phyloP scores from a whole-genome alignment of 352 stramenopile genomes.

The Elongisporangium senticosum region DNA sequence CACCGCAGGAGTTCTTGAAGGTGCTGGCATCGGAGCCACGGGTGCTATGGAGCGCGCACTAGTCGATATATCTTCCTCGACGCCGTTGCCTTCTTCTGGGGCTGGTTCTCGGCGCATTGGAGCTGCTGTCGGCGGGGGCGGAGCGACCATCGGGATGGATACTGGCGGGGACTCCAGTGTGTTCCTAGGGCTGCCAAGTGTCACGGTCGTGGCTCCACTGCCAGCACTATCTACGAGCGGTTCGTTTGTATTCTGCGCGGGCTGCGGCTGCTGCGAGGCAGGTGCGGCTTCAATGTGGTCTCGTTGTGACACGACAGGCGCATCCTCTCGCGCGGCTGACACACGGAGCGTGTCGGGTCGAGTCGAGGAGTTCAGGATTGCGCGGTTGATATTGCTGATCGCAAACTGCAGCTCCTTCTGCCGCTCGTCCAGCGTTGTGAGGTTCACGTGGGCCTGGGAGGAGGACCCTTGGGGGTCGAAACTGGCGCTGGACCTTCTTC shows the following conservation, averaged over 20 bases:
- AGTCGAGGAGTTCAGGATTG: constrained; percentile 65
- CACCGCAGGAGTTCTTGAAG: constrained; percentile 7
- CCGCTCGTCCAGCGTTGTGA: constrained; percentile 40
- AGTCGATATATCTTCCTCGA: constrained; percentile 10
- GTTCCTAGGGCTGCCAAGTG: not conserved
- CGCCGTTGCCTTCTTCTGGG: constrained; percentile 2
- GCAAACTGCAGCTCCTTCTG: constrained; percentile 73
- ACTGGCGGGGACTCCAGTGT: not conserved
- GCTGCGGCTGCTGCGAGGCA: not conserved
- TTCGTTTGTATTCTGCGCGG: not conserved
- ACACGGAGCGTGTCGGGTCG: not conserved
- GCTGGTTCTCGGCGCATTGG: not conserved
- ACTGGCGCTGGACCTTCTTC: constrained; percentile 24
- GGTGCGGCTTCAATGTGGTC: not conserved
- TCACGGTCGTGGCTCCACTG: not conserved
- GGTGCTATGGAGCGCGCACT: constrained; percentile 8
- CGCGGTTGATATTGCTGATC: constrained; percentile 76
- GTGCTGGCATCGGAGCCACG: constrained; percentile 4
- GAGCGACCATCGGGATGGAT: not conserved
- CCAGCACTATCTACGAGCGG: not conserved
- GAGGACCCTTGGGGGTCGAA: constrained; percentile 8
- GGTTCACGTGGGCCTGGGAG: constrained; percentile 10
- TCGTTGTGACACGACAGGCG: not conserved
- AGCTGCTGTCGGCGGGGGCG: not conserved
- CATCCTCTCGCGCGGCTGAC: not conserved